Conservation (phyloP, 1,284 basidiomycete genomes). For the Gomphus sp. region DNA sequence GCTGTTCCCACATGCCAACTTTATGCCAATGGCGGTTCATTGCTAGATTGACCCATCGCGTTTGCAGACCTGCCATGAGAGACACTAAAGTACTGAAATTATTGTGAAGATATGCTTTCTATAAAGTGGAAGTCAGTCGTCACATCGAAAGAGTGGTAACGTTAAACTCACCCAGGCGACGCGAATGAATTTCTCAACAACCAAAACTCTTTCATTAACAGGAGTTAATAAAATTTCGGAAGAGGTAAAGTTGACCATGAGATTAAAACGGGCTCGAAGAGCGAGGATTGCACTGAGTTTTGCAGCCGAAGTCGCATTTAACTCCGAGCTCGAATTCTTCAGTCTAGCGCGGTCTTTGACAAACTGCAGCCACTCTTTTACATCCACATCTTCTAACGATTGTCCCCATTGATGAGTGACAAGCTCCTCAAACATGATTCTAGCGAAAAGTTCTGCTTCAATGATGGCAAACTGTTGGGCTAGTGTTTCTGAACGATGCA, state of each 20-base stretch:
- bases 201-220: constrained; percentile 52
- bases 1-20: constrained; percentile 64
- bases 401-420: constrained; percentile 48
- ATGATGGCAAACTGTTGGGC: constrained; percentile 82
- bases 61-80: constrained; percentile 71
- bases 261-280: constrained; percentile 81
- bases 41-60: constrained; percentile 59
- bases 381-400: constrained; percentile 51
- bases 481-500: constrained; percentile 48
- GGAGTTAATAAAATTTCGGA: constrained; percentile 71
- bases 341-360: constrained; percentile 65
- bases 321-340: constrained; percentile 33
- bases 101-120: constrained; percentile 79
- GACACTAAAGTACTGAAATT: constrained; percentile 80
- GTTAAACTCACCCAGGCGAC: constrained; percentile 65
- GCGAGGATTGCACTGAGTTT: constrained; percentile 66
- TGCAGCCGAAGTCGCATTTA: constrained; percentile 17
- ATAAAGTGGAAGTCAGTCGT: constrained; percentile 13
- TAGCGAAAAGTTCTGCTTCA: constrained; percentile 78
- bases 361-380: constrained; percentile 78
- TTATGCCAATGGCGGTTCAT: constrained; percentile 63
- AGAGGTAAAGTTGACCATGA: constrained; percentile 75
- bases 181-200: constrained; percentile 77
- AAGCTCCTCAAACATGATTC: constrained; percentile 77
- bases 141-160: background rate